Evolutionary conservation across 192 early-diverging fungal genomes (phyloP), one percentile per base, ranked within the genome.

Genomic region (Linnemannia hyalina): DNA sequence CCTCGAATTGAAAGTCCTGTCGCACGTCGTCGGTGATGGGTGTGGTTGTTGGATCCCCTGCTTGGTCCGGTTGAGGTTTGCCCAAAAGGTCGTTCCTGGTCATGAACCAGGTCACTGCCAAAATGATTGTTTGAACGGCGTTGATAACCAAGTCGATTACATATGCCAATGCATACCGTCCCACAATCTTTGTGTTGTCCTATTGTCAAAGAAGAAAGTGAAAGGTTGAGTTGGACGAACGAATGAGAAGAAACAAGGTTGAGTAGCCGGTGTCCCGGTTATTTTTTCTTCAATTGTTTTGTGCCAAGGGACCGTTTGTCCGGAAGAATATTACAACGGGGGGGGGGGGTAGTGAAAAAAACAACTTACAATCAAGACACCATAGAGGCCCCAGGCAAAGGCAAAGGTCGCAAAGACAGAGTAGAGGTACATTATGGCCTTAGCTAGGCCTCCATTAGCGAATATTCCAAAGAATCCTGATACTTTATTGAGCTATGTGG

Each of bases 401-500:
- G 83, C 83, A 52, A 85, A 85, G 13, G 78, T 85, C 26, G 83
- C 83, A 72, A 85, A 77, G 75, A 85, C 83, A 11, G 83, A 85
- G 41, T 85, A 85, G 5, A 85, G 78, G 44, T 85, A 85, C 83
- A 85, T 85, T 70, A 85, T 80, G 47, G 74, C 26, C 49, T 80
- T 85, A 16, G 83, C 78, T 3, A 74, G 70, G 2, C 83, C 78
- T 36, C 83, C 83, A 77, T 73, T 80, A 20, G 83, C 83, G 63
- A 85, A 85, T 76, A 85, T 85, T 72, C 83, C 83, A 85, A 85
- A 85, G 75, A 85, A 85, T 80, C 83, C 83, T 29, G 83, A 85
- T 18, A 85, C 83, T 76, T 85, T 85, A 71, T 85, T 85, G 60
- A 85, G 55, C 83, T 85, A 76, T 46, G 52, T 35, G 35, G 18